Evolutionary conservation across 306 rosid species (phyloP), one percentile per base, ranked within the genome.

Genomic region (Quercus berberidifolia): DNA sequence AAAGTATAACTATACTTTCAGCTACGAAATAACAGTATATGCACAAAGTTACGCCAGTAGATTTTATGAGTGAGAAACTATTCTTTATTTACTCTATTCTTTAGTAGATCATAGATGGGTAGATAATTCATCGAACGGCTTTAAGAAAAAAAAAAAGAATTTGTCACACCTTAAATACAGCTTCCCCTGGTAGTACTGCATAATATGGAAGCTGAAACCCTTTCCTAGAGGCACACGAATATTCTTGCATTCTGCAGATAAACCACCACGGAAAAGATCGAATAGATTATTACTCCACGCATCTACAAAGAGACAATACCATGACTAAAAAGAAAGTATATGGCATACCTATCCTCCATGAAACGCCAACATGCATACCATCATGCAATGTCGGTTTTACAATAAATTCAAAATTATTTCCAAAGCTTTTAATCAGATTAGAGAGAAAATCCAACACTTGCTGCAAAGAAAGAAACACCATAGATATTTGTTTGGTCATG

Each of bases 261-360:
- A 23, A 14, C 11, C 21, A 23, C 21, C 6, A 78, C 1, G 21
- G 9, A 73, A 68, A 52, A 67, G 62, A 76, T 54, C n/a, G 49
- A n/a, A 78, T 46, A 62, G n/a, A 67, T 3, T 74, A 19, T 55
- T 49, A 63, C 68, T 26, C 78, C 70, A 73, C 25, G 57, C 59
- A 26, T 18, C 54, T 41, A 3, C 8, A 21, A 33, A 69, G 56
- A 38, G 51, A 21, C 4, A 21, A 31, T 33, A 6, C 8, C 5
- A 43, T 76, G 14, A 57, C 31, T 13, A 49, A 49, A 49, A 83
- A 55, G 1, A 69, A 17, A 17, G 52, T 25, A 1, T 17, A 51
- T 9, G 31, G 15, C 23, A 46, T 92, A 94, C 98, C 91, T 25
- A 90, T 81, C 84, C 71, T 87, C 98, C 97, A 94, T 17, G 79